A percentile compares a stretch with the other conserved stretches of the same genome.
Conservation (phyloP, 805 yeast genomes). For the Kurtzmaniella fragi region DNA sequence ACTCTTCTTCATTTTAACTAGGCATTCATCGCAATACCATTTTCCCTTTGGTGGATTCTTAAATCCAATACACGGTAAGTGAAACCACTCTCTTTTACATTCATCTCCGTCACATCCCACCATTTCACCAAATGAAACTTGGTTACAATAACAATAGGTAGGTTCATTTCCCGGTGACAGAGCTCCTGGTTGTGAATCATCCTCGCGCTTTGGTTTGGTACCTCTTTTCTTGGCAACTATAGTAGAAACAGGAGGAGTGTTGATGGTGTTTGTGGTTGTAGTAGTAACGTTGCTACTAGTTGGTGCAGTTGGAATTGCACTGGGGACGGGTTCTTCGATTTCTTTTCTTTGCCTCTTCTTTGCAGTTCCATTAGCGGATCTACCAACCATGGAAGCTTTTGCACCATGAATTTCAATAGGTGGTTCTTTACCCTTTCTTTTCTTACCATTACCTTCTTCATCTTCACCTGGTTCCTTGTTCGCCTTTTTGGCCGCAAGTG, state of each 20-base stretch:
- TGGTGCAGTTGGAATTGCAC: conserved; percentile 1
- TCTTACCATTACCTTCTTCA: conserved; percentile 9
- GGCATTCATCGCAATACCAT: conserved; percentile 43
- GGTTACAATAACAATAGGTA: conserved; percentile 92
- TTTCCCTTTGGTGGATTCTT: conserved; percentile 71
- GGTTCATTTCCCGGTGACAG: conserved; percentile 47
- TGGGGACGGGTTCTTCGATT: conserved; percentile 7
- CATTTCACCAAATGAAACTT: conserved; percentile 97
- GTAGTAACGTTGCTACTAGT: conserved; percentile 10
- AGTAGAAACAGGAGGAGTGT: conserved; percentile 2
- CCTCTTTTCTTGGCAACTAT: conserved; percentile 13
- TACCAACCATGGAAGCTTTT: conserved; percentile 14
- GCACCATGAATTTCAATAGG: neutral
- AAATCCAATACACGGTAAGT: conserved; percentile 86
- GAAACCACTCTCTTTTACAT: conserved; percentile 94
- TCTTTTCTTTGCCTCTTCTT: conserved; percentile 13
- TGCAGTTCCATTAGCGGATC: neutral
- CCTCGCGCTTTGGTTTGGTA: conserved; percentile 19
- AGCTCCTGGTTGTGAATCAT: conserved; percentile 1
- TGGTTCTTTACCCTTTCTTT: conserved; percentile 12
- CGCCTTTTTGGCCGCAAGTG: conserved; percentile 83
- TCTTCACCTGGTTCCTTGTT: conserved; percentile 33
- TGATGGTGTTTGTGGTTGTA: conserved; percentile 11
- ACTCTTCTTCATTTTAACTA: conserved; percentile 26
- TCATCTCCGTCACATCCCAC: conserved; percentile 96